Percentiles rank a stretch among this genome's conserved stretches.
Conservation (phyloP, 345 rosid genomes). For the Microcos paniculata region DNA sequence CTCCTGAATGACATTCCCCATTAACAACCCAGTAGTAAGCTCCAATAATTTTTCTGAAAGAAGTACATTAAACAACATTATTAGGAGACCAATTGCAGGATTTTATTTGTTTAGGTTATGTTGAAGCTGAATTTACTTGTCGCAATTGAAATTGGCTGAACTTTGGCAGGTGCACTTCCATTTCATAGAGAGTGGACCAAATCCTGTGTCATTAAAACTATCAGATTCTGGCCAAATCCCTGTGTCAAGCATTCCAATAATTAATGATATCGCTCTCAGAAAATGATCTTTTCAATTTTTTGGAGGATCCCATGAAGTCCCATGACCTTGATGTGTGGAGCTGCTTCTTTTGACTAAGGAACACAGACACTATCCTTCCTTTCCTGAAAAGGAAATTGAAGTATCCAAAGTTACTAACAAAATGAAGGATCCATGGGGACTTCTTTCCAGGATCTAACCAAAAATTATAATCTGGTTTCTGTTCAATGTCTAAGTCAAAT, state of each 20-base stretch:
- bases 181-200: slow-evolving; percentile 46
- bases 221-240: slow-evolving; percentile 51
- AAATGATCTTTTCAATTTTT: slow-evolving; percentile 28
- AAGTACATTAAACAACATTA: no score
- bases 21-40: no score
- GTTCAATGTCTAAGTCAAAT: no score
- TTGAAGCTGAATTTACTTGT: no score
- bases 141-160: slow-evolving; percentile 51
- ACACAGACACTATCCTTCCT: slow-evolving; percentile 55
- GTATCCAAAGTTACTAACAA: no score
- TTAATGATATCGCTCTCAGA: slow-evolving; percentile 38
- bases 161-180: slow-evolving; percentile 50
- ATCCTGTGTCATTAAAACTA: slow-evolving; percentile 36
- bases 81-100: no score
- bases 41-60: no score
- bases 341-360: slow-evolving; percentile 39
- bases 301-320: slow-evolving; percentile 56
- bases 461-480: background rate
- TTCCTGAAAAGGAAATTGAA: slow-evolving; percentile 22
- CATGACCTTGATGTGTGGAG: slow-evolving; percentile 59
- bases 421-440: background rate
- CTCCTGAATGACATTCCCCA: no score
- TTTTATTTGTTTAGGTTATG: no score
- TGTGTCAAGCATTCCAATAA: slow-evolving; percentile 41
- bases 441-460: background rate